A percentile compares a stretch with the other conserved stretches of the same genome.
phyloP scores from a whole-genome alignment of 768 basidiomycete genomes.

The Xerocomus spinulosus region DNA sequence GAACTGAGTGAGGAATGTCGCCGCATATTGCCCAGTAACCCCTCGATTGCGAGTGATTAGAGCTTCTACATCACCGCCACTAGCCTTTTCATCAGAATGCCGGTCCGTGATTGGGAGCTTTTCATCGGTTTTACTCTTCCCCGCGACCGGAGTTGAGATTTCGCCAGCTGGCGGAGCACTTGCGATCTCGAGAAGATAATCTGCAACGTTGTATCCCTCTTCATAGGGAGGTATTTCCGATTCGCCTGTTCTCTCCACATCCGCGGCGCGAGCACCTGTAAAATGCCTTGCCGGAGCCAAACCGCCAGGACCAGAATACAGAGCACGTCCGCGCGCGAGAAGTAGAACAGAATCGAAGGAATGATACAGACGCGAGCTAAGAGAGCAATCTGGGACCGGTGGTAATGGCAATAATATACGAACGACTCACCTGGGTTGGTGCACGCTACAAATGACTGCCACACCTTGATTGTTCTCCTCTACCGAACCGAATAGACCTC shows the following conservation, averaged over 20 bases:
- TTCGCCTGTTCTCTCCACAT: conserved; percentile 33
- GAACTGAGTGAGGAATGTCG: conserved; percentile 87
- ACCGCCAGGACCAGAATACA: conserved; percentile 78
- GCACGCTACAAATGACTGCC: conserved; percentile 81
- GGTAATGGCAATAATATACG: neutral
- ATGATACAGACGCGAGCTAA: conserved; percentile 77
- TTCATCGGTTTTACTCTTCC: conserved; percentile 3
- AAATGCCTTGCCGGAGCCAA: conserved; percentile 69
- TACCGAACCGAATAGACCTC: conserved; percentile 18
- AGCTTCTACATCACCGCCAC: conserved; percentile 18
- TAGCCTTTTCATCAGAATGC: conserved; percentile 13
- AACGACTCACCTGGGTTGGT: conserved; percentile 68
- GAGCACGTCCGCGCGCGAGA: conserved; percentile 67
- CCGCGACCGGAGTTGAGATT: conserved; percentile 31
- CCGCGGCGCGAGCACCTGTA: conserved; percentile 27
- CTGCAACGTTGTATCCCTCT: conserved; percentile 87
- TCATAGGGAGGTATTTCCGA: conserved; percentile 49
- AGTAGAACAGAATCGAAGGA: conserved; percentile 79
- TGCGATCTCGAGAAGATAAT: conserved; percentile 87
- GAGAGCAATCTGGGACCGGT: neutral
- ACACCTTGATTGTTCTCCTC: conserved; percentile 51
- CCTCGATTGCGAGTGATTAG: conserved; percentile 13
- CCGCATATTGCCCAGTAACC: conserved; percentile 43
- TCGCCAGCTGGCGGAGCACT: conserved; percentile 53
- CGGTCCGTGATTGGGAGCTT: neutral